Base-by-base conservation (phyloP, 176 grass and related monocot genomes). In the Avena sativa region DNA sequence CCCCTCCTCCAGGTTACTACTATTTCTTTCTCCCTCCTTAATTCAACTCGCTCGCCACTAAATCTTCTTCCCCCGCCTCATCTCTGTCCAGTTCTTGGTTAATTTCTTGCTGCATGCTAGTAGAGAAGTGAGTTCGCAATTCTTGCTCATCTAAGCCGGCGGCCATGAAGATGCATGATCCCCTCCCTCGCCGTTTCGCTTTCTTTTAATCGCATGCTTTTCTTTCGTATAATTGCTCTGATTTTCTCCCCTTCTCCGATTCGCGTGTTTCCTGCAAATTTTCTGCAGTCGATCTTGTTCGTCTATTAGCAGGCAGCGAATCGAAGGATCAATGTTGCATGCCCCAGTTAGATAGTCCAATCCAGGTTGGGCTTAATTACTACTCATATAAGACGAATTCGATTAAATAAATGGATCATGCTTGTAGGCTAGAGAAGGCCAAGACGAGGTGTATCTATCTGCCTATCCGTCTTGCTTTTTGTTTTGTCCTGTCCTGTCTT, bases 1-100 rank as follows among this genome's bases (percentile, higher is more conserved):
- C 95, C 90, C 0, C 94, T 97, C 83, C 95, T 97, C 65, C 95
- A 97, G 88, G 95, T 94, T 70, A 19, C 34, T 70, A 19, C 34
- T 19, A 4, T 4, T 36, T 5, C 69, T 30, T 13, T 43, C 40
- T 6, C 40, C n/a, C 57, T 36, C n/a, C 50, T 44, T 6, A 1
- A 9, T 34, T 50, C 19, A 12, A 23, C 60, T 50, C 79, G 1
- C 79, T 28, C 25, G 3, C 19, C 1, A 15, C 72, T 47, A 48
- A 48, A 32, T 48, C 20, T 82, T 60, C 34, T 78, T 38, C 57
- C 76, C 55, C 25, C 50, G 17, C 50, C 25, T 25, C 25, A 25
- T 25, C 25, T 21, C 12, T 30, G 20, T 71, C 30, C 63, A 32
- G 5, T 71, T 21, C 63, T 79, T 34, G 50, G 12, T 32, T 30